phyloP scores from a whole-genome alignment of 2,329 filamentous ascomycete species.

The Akanthomyces muscarius region DNA sequence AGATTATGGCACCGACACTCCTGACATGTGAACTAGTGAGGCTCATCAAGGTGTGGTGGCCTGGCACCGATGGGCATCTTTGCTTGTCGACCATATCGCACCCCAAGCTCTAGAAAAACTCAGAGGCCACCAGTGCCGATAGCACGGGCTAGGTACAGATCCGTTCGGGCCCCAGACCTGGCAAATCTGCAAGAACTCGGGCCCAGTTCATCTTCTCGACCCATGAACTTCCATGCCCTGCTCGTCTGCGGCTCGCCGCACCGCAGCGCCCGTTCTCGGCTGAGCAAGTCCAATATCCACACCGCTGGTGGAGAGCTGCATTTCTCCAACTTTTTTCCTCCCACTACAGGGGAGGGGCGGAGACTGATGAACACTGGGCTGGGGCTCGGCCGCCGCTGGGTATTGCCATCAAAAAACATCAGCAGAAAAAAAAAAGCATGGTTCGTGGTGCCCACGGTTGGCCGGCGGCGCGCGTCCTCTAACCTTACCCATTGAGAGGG shows the following conservation, averaged over 20 bases:
- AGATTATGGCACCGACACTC: slow-evolving; percentile 15
- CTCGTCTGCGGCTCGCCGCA: neutral
- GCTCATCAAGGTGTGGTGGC: neutral
- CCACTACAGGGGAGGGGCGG: neutral
- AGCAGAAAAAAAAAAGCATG: neutral
- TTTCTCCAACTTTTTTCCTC: slow-evolving; percentile 3
- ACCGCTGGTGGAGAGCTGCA: neutral
- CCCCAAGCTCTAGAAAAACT: too few relatives aligned
- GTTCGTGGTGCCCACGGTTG: neutral
- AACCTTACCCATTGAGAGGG: slow-evolving; percentile 13
- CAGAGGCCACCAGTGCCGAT: too few relatives aligned
- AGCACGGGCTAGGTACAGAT: neutral
- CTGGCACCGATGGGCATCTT: too few relatives aligned
- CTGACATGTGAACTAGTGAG: slow-evolving; percentile 10
- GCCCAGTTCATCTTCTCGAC: neutral
- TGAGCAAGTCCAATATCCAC: slow-evolving; percentile 6
- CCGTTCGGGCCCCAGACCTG: neutral
- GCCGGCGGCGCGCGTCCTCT: neutral
- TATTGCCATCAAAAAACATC: neutral
- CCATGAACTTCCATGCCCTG: neutral
- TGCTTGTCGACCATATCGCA: too few relatives aligned
- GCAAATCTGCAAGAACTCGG: neutral
- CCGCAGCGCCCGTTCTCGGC: neutral
- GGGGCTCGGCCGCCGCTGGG: neutral
- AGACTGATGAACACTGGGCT: neutral